Conservation (phyloP, 108 stramenopile genomes). For the Stephanodiscus triporus region DNA sequence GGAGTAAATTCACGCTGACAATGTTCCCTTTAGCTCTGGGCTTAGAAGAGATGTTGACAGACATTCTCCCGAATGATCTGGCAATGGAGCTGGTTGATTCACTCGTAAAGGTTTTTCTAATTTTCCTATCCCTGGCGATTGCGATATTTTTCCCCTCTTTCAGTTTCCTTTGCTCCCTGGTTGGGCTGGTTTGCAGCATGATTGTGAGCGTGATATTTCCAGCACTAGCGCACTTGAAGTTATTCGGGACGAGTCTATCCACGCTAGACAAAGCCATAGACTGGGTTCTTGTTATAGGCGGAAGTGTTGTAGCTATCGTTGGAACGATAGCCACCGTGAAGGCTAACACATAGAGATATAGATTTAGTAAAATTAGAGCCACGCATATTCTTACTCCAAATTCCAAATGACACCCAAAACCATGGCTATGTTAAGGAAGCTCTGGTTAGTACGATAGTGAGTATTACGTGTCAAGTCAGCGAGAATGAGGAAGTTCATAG, state of each 20-base stretch:
- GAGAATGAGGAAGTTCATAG: no score
- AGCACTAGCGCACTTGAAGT: slow-evolving; percentile 67
- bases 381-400: no score
- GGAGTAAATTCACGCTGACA: slow-evolving; percentile 78
- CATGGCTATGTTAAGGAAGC: no score
- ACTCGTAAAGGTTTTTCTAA: slow-evolving; percentile 63
- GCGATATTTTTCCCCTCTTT: slow-evolving; percentile 82
- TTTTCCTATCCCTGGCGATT: slow-evolving; percentile 59
- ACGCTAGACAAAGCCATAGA: slow-evolving; percentile 47
- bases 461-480: no score
- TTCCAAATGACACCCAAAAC: no score
- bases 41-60: slow-evolving; percentile 81
- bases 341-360: slow-evolving; percentile 7
- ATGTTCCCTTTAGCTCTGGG: slow-evolving; percentile 87
- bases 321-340: slow-evolving; percentile 59
- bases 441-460: no score
- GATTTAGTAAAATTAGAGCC: no score
- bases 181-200: slow-evolving; percentile 86
- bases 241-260: slow-evolving; percentile 64
- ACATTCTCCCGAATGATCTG: slow-evolving; percentile 61
- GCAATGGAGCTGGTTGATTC: slow-evolving; percentile 58
- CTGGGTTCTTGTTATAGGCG: slow-evolving; percentile 42
- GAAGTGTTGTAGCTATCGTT: slow-evolving; percentile 55
- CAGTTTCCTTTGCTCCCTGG: slow-evolving; percentile 71
- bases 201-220: slow-evolving; percentile 78